Evolutionary conservation across 805 yeast genomes (phyloP), one percentile per base, ranked within the genome.

Genomic region (Hanseniaspora thailandica): DNA sequence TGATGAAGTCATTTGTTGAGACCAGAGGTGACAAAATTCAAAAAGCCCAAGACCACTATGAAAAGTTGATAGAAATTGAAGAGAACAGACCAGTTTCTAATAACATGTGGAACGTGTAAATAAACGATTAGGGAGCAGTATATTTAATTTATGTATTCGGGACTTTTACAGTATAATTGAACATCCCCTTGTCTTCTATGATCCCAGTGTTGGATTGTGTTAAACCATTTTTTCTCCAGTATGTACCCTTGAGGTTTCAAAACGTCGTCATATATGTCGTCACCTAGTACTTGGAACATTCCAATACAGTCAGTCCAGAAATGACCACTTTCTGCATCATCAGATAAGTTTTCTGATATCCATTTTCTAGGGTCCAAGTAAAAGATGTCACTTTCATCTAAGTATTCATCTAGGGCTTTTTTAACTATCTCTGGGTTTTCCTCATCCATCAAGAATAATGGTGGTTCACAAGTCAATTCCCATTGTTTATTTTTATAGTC

Each of bases 391-490:
- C 96, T 86, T 64, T 89, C 96, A 63, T 90, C 98, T 67, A 76
- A 71, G 62, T 93, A 93, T 0, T 57, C 40, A 0, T 58, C 58
- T 2, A 83, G 58, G 41, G 72, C 70, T 2, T 49, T 59, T 0
- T 58, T 47, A 0, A 53, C 17, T 3, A 19, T 9, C 7, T 33
- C 25, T 1, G 71, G 62, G 33, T 65, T 58, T 4, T 62, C 57
- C 26, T 65, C 66, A 19, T 61, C 58, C 23, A 71, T 43, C 8
- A 72, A 55, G 59, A 69, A 68, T 25, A 71, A 63, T 1, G 98
- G 97, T 0, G 99, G 99, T 55, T 87, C 94, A 66, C 99, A 93
- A 0, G 95, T 79, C 39, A 93, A 69, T 52, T 82, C 81, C 95
- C 96, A 85, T 1, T 81, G 56, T 0, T 63, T 59, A 4, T 76